A percentile compares a stretch with the other conserved stretches of the same genome.
phyloP scores from a whole-genome alignment of 176 grass and related monocot genomes.

The Aegilops speltoides region DNA sequence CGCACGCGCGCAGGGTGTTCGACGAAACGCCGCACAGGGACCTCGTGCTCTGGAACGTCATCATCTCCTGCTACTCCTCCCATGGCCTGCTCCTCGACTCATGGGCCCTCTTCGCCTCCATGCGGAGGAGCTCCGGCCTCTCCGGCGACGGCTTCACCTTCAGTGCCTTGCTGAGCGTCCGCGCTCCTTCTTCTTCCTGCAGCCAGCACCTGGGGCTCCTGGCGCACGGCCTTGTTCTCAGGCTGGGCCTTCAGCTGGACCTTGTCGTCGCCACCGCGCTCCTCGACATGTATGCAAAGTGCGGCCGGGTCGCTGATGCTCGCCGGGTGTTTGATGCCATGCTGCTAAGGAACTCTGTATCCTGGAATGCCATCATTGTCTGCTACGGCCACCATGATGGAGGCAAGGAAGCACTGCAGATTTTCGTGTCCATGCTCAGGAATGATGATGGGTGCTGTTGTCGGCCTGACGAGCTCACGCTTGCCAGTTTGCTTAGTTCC shows the following conservation, averaged over 20 bases:
- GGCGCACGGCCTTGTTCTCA: constrained; percentile 50
- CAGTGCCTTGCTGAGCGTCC: constrained; percentile 55
- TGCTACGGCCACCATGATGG: constrained; percentile 52
- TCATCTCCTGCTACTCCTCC: constrained; percentile 62
- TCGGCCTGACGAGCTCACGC: constrained; percentile 67
- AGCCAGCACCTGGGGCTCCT: constrained; percentile 1
- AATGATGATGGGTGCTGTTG: constrained; percentile 21
- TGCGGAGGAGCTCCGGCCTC: constrained; percentile 30
- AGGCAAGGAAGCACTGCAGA: constrained; percentile 53
- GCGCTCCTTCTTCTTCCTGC: not conserved
- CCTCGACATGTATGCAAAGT: constrained; percentile 78
- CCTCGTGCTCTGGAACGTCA: constrained; percentile 60
- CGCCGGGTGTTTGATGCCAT: constrained; percentile 54
- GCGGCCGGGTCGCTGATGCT: constrained; percentile 33
- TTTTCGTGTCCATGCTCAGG: constrained; percentile 56
- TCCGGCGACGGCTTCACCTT: constrained; percentile 76
- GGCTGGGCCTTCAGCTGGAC: constrained; percentile 53
- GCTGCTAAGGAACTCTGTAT: constrained; percentile 49
- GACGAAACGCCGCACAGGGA: constrained; percentile 43
- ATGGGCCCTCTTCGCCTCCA: constrained; percentile 42
- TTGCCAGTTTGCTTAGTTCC: constrained; percentile 67
- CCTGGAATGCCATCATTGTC: constrained; percentile 80
- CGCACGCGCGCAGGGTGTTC: constrained; percentile 43
- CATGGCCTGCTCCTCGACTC: constrained; percentile 46
- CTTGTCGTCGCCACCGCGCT: constrained; percentile 76